phyloP scores from a whole-genome alignment of 1,284 basidiomycete species.

The Ceratorhiza oryzae-sativae region DNA sequence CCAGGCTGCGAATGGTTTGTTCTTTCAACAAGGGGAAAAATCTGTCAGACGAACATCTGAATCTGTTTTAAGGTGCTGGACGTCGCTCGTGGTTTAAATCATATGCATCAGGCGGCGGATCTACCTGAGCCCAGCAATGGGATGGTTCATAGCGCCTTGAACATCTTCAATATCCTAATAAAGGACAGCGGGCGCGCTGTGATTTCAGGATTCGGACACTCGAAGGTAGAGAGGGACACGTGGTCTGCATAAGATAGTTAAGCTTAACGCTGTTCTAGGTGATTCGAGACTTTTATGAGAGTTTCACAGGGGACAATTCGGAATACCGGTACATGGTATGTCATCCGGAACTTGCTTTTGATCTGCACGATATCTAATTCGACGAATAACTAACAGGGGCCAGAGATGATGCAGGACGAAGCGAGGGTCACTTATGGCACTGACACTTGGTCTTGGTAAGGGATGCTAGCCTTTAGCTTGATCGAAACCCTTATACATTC shows the following conservation, averaged over 20 bases:
- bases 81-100: constrained; percentile 20
- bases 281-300: constrained; percentile 17
- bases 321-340: constrained; percentile 37
- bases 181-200: constrained; percentile 36
- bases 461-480: too few species aligned
- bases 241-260: background rate
- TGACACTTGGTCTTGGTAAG: constrained; percentile 36
- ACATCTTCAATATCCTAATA: constrained; percentile 26
- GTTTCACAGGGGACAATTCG: constrained; percentile 30
- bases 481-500: too few species aligned
- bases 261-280: background rate
- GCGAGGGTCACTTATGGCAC: constrained; percentile 5
- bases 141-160: constrained; percentile 22
- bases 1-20: constrained; percentile 26
- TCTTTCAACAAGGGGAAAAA: background rate
- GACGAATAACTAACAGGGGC: background rate
- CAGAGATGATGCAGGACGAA: constrained; percentile 28
- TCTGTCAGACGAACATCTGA: background rate
- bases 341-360: background rate
- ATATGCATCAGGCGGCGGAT: constrained; percentile 23
- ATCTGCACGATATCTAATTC: background rate
- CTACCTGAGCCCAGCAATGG: constrained; percentile 6
- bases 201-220: constrained; percentile 35
- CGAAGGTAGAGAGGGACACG: constrained; percentile 12
- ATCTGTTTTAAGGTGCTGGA: background rate